Evolutionary conservation across 768 basidiomycete species (phyloP), one percentile per base, ranked within the genome.

Genomic region (Cyclocybe aegerita): DNA sequence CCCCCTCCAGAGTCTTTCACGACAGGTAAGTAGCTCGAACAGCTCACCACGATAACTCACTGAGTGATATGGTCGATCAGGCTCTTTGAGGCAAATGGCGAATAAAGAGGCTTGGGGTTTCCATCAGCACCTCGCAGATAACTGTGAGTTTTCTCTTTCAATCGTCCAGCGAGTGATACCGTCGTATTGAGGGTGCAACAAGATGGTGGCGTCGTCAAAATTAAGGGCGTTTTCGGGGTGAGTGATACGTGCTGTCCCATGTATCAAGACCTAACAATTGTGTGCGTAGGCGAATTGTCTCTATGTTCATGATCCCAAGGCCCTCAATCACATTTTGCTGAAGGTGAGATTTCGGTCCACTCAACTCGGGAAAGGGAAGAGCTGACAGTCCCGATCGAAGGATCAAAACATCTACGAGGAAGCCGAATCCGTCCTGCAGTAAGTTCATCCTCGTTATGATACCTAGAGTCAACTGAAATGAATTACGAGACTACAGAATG

Each of bases 221-320:
- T 74, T 15, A 61, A 67, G 42, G 70, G 65, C 1, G 39, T 67
- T 4, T 58, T 72, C 35, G 69, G 71, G 6, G 74, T 73, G 37
- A 23, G 64, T 12, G 51, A 16, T 15, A 4, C 10, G 11, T 31
- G 23, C 17, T 32, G 17, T 35, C 15, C 31, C 15, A 1, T 5
- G 8, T 23, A 3, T 8, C 8, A 42, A 34, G 14, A 9, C 10
- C 6, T 12, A 29, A 10, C 16, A 7, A 23, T 23, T 23, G 3
- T 32, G 29, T 39, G 9, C 15, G 46, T 54, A 68, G 68, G 62
- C 61, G 29, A 57, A 66, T 40, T 55, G 61, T 23, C 60, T 80
- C 4, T 74, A 74, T 51, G 65, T 76, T 2, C 76, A 58, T 44
- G 78, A 80, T 51, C 72, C 78, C 0, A 68, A 65, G 31, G 79